A percentile compares a stretch with the other conserved stretches of the same genome.
Conservation (phyloP, 768 basidiomycete species). For the Suillus cothurnatus region DNA sequence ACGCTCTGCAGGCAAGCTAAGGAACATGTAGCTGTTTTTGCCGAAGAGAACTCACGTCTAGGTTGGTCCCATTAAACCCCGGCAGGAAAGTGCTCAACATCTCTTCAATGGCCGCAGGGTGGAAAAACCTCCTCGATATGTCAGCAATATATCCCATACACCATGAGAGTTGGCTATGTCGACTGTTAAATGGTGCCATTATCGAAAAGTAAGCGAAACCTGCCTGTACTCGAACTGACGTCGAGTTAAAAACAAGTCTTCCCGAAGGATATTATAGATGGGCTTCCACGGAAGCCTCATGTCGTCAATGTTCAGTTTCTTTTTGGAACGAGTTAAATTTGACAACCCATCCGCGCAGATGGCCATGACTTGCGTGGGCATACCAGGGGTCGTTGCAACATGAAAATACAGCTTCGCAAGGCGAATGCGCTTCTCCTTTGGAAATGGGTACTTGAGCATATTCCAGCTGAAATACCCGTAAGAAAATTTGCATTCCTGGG, state of each 20-base stretch:
- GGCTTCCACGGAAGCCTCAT: constrained; percentile 83
- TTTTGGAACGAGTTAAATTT: constrained; percentile 63
- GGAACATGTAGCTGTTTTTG: not conserved
- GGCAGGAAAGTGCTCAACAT: constrained; percentile 91
- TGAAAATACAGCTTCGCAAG: constrained; percentile 82
- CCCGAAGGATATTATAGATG: constrained; percentile 67
- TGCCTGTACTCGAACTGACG: constrained; percentile 81
- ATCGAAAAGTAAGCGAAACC: constrained; percentile 24
- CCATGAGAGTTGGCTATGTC: constrained; percentile 67
- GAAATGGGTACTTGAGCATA: constrained; percentile 86
- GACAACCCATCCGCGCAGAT: constrained; percentile 66
- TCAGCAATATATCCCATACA: constrained; percentile 75
- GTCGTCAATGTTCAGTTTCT: constrained; percentile 75
- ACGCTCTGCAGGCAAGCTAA: constrained; percentile 77
- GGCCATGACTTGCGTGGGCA: constrained; percentile 69
- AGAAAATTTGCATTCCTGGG: constrained; percentile 18
- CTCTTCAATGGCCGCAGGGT: constrained; percentile 81
- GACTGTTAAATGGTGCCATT: not conserved
- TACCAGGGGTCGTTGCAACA: constrained; percentile 72
- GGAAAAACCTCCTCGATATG: constrained; percentile 79
- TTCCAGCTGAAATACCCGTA: constrained; percentile 56
- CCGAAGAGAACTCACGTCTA: constrained; percentile 57
- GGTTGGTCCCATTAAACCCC: constrained; percentile 67
- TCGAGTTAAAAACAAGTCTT: constrained; percentile 76
- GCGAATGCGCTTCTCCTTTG: constrained; percentile 71